Base-by-base conservation (phyloP, 805 yeast species). In the Sugiyamaella mastotermitis region DNA sequence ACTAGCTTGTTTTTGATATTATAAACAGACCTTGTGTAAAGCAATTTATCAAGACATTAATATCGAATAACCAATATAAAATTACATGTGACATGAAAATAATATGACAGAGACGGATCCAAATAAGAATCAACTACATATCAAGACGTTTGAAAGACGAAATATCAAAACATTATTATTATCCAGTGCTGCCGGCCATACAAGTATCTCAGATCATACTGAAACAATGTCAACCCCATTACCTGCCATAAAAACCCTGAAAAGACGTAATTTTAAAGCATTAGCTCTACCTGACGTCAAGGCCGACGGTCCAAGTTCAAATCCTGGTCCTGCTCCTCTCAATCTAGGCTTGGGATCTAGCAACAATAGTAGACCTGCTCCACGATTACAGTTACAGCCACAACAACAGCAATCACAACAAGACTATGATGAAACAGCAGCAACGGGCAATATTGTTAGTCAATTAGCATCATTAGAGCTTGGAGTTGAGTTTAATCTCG, bases 191-290 rank as follows among this genome's bases (percentile, higher is more conserved):
- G n/a, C n/a, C n/a, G n/a, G n/a, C 26, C 14, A 25, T 15, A 13
- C 31, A 28, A 4, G 31, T 18, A 14, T 3, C 31, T 23, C 11
- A 10, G 26, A 27, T 17, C 31, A 8, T 31, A 23, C 19, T 18
- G n/a, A 31, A 19, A 25, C 25, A 14, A 17, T n/a, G 16, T 8
- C 26, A 21, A n/a, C 26, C 27, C 19, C 24, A 19, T 6, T 34
- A 20, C 23, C 37, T 37, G 39, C 47, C 6, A 19, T 31, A 23
- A 72, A 65, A 49, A 65, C 80, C 1, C 52, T 78, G 40, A 73
- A 72, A 46, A 64, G 83, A 47, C 62, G 74, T 40, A 80, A 80
- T 50, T 56, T 77, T 47, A 80, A 80, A 56, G 68, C 74, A 45
- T 62, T 78, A 26, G 69, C 75, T 6, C 56, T 79, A 24, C 42